Base-by-base conservation (phyloP, 805 yeast genomes). In the Candida easanensis region DNA sequence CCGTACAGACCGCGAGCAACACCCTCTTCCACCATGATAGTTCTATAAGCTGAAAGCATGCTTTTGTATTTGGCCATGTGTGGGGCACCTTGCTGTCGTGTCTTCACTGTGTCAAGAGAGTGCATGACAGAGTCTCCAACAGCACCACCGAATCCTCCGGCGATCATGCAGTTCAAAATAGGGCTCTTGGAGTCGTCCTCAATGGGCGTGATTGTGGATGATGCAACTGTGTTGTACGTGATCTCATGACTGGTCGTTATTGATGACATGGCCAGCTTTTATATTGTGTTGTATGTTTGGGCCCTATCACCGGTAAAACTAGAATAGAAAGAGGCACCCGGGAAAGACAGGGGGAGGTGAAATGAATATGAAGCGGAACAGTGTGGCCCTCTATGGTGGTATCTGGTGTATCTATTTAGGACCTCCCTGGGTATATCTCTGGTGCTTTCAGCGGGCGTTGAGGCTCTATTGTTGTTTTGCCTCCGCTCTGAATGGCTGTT, bases 71-170 rank as follows among this genome's bases (percentile, higher is more conserved):
- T 84, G 6, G 69, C 50, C 17, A 74, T 74, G 50, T 73, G 69
- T 18, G 86, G 82, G 4, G 95, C 86, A n/a, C 96, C 98, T 61
- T 93, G 99, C 62, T 93, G 99, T 49, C 99, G 73, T 2, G 99
- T 93, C 62, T 93, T 93, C 25, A 93, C 96, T 0, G 99, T 93
- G 60, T 93, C 99, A 27, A 93, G 66, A 0, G 98, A 90, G 64
- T 93, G 97, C 97, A 93, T 93, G 23, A 79, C 68, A 1, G 93
- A 76, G 57, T 91, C 99, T 13, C 97, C 98, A 30, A 90, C 77
- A 42, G 87, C 82, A 1, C 98, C 99, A 7, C 99, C 99, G 38
- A 91, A 65, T 0, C 96, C 97, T 33, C 99, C 99, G 0, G 97
- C 96, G 31, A 89, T 42, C 71, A 88, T 71, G 58, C 88, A 79